Percentiles rank a stretch among this genome's conserved stretches.
Conservation (phyloP, 371 early-diverging fungal genomes). For the Blakeslea trispora region DNA sequence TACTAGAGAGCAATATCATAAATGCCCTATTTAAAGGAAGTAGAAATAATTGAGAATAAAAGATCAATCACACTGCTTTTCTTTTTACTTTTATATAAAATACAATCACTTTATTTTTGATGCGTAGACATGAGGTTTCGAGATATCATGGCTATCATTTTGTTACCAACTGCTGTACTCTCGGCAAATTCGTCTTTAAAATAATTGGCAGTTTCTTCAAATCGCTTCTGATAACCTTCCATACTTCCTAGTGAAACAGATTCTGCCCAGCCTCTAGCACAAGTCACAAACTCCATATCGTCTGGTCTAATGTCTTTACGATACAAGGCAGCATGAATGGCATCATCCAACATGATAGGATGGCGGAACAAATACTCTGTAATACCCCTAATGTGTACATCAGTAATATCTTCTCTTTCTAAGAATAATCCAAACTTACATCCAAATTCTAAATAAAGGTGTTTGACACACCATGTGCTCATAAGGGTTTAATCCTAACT, state of each 20-base stretch:
- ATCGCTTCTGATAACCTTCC: constrained; percentile 84
- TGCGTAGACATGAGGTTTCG: constrained; percentile 30
- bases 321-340: constrained; percentile 82
- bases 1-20: too few species aligned
- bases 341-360: constrained; percentile 74
- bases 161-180: constrained; percentile 69
- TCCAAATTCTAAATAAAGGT: constrained; percentile 92
- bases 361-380: constrained; percentile 89
- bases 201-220: constrained; percentile 79
- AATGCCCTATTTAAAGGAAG: too few species aligned
- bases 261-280: constrained; percentile 92
- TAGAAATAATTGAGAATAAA: too few species aligned
- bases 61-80: too few species aligned
- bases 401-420: background rate
- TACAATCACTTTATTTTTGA: background rate
- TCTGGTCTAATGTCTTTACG: constrained; percentile 84
- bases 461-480: constrained; percentile 95
- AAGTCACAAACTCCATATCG: constrained; percentile 91
- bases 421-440: constrained; percentile 64
- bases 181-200: constrained; percentile 78
- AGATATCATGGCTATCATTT: constrained; percentile 69
- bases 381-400: constrained; percentile 73
- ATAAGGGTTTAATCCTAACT: constrained; percentile 84
- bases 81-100: background rate
- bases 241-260: constrained; percentile 80